Conservation (phyloP, 441 rosid genomes). For the Euphorbia celastroides region DNA sequence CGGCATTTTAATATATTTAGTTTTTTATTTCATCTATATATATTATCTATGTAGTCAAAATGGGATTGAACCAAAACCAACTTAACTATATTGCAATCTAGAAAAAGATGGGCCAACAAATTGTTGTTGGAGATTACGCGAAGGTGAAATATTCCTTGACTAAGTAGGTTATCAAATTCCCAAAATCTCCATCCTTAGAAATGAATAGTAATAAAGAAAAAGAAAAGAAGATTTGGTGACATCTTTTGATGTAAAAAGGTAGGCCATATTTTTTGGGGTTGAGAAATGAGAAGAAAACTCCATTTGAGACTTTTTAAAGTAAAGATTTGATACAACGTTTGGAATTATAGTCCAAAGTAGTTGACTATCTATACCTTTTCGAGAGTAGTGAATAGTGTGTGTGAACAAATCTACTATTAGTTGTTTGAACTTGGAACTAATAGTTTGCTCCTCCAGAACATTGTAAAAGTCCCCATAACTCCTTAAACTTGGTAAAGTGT, state of each 20-base stretch:
- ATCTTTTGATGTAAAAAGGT: constrained; percentile 39
- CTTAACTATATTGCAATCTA: no score
- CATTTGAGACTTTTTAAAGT: constrained; percentile 33
- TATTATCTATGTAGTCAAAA: no score
- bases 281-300: constrained; percentile 12
- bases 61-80: no score
- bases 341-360: constrained; percentile 23
- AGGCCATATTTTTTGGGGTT: constrained; percentile 18
- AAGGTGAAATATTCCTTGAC: neutral
- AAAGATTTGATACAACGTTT: constrained; percentile 27
- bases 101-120: no score
- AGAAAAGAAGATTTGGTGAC: constrained; percentile 21
- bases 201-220: neutral
- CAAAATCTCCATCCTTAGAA: neutral
- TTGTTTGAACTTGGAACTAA: no score
- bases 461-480: no score
- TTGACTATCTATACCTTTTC: constrained; percentile 25
- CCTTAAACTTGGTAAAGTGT: no score
- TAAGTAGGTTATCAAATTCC: neutral
- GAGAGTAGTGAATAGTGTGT: neutral
- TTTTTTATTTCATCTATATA: no score
- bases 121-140: neutral
- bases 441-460: no score
- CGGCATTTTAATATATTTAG: no score
- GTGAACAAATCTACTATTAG: no score